Evolutionary conservation across 129 eudicot genomes (phyloP).

Genomic region (Flaveria ramosissima): DNA sequence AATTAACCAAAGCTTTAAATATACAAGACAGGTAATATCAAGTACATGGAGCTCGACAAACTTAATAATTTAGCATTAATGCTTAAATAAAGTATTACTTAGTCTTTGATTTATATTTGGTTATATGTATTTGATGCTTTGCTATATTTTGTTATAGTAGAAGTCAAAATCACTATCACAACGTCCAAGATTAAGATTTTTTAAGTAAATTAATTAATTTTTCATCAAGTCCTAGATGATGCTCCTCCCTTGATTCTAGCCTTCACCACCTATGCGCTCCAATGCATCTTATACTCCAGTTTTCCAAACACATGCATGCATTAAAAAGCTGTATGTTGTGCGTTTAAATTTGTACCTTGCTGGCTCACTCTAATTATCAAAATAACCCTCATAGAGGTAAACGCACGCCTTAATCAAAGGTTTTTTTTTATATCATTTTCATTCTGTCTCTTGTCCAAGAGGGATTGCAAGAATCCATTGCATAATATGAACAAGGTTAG

Average conservation of each 20-base stretch:
- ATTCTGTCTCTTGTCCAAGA: too few relatives aligned
- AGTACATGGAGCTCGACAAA: slow-evolving; percentile 62
- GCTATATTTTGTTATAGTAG: slow-evolving; percentile 19
- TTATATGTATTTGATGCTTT: slow-evolving; percentile 34
- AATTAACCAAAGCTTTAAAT: slow-evolving; percentile 18
- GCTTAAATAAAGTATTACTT: not conserved
- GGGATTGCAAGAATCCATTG: too few relatives aligned
- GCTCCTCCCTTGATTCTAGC: slow-evolving; percentile 50
- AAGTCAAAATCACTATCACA: slow-evolving; percentile 31
- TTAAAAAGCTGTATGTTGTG: slow-evolving; percentile 32
- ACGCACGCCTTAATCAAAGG: too few relatives aligned
- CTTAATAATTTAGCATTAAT: not conserved
- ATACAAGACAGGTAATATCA: slow-evolving; percentile 38
- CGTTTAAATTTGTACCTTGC: slow-evolving; percentile 21
- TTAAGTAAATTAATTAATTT: slow-evolving; percentile 23
- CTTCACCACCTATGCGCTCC: slow-evolving; percentile 25
- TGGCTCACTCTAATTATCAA: slow-evolving; percentile 18
- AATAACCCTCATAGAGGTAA: not conserved
- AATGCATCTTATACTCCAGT: slow-evolving; percentile 30
- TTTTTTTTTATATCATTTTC: too few relatives aligned
- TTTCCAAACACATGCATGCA: slow-evolving; percentile 39
- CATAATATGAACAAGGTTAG: too few relatives aligned
- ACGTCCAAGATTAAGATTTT: slow-evolving; percentile 28
- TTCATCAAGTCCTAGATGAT: slow-evolving; percentile 51
- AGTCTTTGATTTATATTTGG: slow-evolving; percentile 22